phyloP scores from a whole-genome alignment of 371 early-diverging fungal genomes.

The Mortierella sp. region DNA sequence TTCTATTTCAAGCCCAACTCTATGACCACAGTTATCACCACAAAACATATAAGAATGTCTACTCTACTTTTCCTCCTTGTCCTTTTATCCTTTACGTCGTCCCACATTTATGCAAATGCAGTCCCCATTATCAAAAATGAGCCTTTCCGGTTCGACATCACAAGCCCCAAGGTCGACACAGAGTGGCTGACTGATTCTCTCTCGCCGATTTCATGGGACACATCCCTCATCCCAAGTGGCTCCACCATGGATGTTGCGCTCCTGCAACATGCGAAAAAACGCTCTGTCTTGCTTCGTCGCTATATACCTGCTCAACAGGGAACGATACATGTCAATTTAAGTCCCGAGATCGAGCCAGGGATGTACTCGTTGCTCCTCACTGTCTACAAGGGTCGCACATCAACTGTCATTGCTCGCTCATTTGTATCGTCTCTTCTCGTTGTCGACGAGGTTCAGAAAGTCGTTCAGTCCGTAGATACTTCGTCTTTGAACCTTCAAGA shows the following conservation, averaged over 20 bases:
- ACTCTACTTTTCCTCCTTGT: not conserved
- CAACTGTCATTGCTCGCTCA: slow-evolving; percentile 35
- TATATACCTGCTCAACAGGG: slow-evolving; percentile 40
- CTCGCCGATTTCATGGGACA: slow-evolving; percentile 20
- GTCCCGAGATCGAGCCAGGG: slow-evolving; percentile 26
- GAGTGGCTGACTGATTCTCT: not conserved
- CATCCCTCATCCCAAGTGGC: slow-evolving; percentile 18
- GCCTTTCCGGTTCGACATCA: not conserved
- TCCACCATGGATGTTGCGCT: slow-evolving; percentile 44
- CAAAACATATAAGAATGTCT: not conserved
- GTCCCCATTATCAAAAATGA: not conserved
- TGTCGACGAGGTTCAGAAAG: slow-evolving; percentile 13
- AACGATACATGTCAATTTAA: slow-evolving; percentile 33
- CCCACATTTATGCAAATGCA: not conserved
- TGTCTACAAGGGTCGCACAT: slow-evolving; percentile 44
- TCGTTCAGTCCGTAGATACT: not conserved
- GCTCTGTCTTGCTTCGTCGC: slow-evolving; percentile 40
- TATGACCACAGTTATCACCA: not conserved
- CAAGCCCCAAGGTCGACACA: not conserved
- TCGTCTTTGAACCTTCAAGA: not conserved
- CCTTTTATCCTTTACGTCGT: not conserved
- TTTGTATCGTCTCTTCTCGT: slow-evolving; percentile 31
- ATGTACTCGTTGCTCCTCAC: slow-evolving; percentile 36
- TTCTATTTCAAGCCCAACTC: no score
- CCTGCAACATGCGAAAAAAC: slow-evolving; percentile 31